phyloP scores from a whole-genome alignment of 192 early-diverging fungal species.

The Haplosporangium gracile region DNA sequence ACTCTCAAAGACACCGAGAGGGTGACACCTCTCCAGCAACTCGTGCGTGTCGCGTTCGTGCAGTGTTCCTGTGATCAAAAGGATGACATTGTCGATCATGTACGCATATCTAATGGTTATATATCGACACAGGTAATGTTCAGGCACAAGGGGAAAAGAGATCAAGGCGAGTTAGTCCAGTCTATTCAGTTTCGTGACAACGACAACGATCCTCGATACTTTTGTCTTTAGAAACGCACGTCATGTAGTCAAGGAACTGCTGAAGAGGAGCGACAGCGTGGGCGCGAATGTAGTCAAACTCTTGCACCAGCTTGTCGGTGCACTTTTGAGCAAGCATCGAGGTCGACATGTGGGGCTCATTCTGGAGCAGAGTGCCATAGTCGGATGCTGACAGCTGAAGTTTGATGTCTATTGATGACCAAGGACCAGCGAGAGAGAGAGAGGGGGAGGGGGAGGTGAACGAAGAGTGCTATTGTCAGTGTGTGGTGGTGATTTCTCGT shows the following conservation, averaged over 20 bases:
- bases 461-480: neutral
- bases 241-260: constrained; percentile 97
- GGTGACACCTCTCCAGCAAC: constrained; percentile 96
- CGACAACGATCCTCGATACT: no score
- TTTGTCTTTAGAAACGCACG: constrained; percentile 64
- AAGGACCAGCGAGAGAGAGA: neutral
- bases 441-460: neutral
- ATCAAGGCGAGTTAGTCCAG: neutral
- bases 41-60: constrained; percentile 99
- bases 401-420: constrained; percentile 82
- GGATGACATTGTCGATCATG: constrained; percentile 99
- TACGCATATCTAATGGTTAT: constrained; percentile 86
- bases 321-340: constrained; percentile 92
- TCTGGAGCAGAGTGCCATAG: constrained; percentile 94
- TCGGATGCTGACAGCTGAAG: constrained; percentile 96
- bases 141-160: no score
- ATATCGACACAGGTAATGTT: constrained; percentile 34
- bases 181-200: no score
- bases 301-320: constrained; percentile 89
- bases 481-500: neutral
- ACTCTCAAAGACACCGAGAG: constrained; percentile 96
- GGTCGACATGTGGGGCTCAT: constrained; percentile 96
- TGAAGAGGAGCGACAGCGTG: constrained; percentile 87
- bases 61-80: constrained; percentile 97
- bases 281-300: constrained; percentile 93